Conservation (phyloP, 2,329 filamentous ascomycete species). For the Paracoccidioides brasiliensis region DNA sequence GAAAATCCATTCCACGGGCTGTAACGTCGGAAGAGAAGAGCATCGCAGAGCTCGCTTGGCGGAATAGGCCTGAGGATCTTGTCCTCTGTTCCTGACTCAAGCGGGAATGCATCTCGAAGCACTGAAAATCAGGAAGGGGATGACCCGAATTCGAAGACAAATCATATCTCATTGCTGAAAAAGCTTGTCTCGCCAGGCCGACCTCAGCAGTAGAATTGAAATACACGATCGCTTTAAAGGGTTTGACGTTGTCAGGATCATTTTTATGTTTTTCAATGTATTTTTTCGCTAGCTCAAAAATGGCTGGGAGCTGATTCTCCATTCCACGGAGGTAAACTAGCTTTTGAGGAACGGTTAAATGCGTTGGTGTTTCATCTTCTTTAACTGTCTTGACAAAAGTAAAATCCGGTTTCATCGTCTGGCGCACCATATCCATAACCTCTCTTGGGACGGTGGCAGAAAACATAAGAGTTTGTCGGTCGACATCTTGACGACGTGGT, state of each 20-base stretch:
- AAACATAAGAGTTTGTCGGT: constrained; percentile 85
- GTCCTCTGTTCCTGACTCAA: constrained; percentile 60
- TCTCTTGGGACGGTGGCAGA: constrained; percentile 82
- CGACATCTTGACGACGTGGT: constrained; percentile 48
- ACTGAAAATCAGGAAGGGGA: constrained; percentile 21
- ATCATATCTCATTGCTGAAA: constrained; percentile 27
- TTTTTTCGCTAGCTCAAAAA: constrained; percentile 61
- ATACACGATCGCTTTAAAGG: constrained; percentile 96
- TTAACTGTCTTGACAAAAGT: constrained; percentile 82
- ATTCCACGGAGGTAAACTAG: constrained; percentile 54
- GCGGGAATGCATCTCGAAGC: constrained; percentile 63
- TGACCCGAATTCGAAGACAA: constrained; percentile 14
- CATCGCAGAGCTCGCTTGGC: constrained; percentile 46
- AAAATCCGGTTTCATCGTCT: constrained; percentile 69
- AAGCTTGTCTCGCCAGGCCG: constrained; percentile 47
- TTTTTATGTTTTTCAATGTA: constrained; percentile 37
- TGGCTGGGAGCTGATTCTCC: constrained; percentile 61
- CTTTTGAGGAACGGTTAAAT: constrained; percentile 71
- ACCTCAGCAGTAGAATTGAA: constrained; percentile 68
- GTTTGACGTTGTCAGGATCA: constrained; percentile 32
- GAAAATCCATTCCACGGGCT: constrained; percentile 73
- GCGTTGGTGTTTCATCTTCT: constrained; percentile 70
- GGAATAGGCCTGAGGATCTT: constrained; percentile 58
- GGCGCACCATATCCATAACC: constrained; percentile 65
- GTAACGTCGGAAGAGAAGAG: constrained; percentile 70